These are phyloP conservation scores for Diaporthe amygdali DNA, from an alignment of 2,329 filamentous ascomycete species.

Conservation along the genomic window DNA sequence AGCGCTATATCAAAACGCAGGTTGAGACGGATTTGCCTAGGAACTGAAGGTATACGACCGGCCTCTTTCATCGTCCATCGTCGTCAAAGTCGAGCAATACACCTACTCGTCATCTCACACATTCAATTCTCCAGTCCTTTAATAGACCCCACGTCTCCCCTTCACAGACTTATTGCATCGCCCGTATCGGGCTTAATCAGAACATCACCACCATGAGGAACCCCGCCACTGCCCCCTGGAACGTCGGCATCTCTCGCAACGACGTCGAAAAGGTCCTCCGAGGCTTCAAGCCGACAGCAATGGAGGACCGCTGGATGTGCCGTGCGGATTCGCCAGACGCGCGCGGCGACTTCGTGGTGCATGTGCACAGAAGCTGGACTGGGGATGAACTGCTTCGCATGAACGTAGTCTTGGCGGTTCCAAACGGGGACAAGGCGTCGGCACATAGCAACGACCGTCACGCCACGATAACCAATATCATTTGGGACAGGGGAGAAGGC, in stretches of 20 bases:
- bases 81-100: neutral
- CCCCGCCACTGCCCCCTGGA: neutral
- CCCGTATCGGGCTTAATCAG: neutral
- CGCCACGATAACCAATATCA: neutral
- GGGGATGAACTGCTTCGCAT: neutral
- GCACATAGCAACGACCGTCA: neutral
- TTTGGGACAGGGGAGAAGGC: conserved; percentile 3
- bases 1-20: neutral
- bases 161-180: neutral
- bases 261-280: neutral
- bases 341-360: neutral
- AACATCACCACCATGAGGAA: neutral
- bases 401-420: neutral
- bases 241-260: neutral
- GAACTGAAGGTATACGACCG: neutral
- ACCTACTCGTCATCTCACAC: neutral
- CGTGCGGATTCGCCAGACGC: neutral
- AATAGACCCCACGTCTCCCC: neutral
- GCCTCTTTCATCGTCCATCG: neutral
- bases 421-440: neutral
- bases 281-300: neutral
- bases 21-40: neutral
- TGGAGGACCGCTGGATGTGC: conserved; percentile 6
- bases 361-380: conserved; percentile 3
- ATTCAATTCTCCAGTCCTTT: neutral